Evolutionary conservation across 805 yeast species (phyloP).

Genomic region (Candida manassasensis): DNA sequence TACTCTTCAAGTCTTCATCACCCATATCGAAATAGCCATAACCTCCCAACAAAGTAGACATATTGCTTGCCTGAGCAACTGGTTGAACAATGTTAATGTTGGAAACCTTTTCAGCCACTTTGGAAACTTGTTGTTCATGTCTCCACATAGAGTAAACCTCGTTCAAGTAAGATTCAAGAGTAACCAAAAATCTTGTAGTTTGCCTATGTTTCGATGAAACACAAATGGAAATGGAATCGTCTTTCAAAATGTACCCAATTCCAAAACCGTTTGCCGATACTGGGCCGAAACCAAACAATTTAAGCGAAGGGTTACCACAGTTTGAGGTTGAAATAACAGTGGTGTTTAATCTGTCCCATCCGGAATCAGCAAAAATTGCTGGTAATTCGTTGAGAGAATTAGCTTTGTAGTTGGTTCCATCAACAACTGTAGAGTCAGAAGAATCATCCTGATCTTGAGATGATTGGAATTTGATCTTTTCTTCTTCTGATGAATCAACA

Average conservation of each 20-base stretch:
- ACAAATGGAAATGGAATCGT: constrained; percentile 48
- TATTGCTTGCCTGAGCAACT: constrained; percentile 20
- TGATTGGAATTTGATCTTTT: constrained; percentile 4
- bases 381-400: constrained; percentile 45
- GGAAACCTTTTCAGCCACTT: constrained; percentile 3
- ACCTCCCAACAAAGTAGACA: constrained; percentile 46
- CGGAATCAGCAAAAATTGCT: constrained; percentile 72
- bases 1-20: constrained; percentile 46
- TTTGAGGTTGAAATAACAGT: constrained; percentile 66
- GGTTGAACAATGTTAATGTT: constrained; percentile 5
- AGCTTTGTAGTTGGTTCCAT: constrained; percentile 7
- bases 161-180: constrained; percentile 45
- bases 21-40: constrained; percentile 60
- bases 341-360: constrained; percentile 83
- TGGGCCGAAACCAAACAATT: constrained; percentile 58
- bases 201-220: constrained; percentile 60
- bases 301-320: constrained; percentile 57
- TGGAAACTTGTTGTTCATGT: constrained; percentile 4
- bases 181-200: constrained; percentile 50
- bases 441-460: constrained; percentile 13
- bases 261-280: constrained; percentile 57
- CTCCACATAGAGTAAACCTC: constrained; percentile 35
- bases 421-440: constrained; percentile 29
- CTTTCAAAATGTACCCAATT: constrained; percentile 50
- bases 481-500: constrained; percentile 23